Evolutionary conservation across 2,329 filamentous ascomycete genomes (phyloP), one percentile per base, ranked within the genome.

Genomic region (Aurifilum marmelostoma): DNA sequence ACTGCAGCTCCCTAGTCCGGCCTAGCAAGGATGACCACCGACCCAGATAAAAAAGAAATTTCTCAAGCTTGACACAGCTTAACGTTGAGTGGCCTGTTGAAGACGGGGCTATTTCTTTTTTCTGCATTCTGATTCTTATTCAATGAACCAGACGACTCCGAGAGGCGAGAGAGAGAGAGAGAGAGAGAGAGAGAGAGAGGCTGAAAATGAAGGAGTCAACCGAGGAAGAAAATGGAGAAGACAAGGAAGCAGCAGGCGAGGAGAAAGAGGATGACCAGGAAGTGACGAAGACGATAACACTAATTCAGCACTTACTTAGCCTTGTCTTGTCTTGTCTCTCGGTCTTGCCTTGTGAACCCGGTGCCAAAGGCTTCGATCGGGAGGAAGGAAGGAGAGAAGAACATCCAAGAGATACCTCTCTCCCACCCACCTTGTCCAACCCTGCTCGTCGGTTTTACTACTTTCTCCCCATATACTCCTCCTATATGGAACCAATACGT

Each of bases 1-100:
- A 12, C 37, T 65, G 16, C 52, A 56, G 29, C 50, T 52, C 59
- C 59, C 64, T 66, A 39, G 52, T 69, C 60, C 50, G 50, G 56
- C 18, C 37, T 43, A 37, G 37, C 50, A 24, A 41, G 27, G 56
- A 64, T 60, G 41, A 32, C 24, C 37, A 14, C 27, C 27, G 59
- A 69, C 65, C 68, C 65, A 67, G 68, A 67, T 67, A 64, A 64
- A 63, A 56, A 63, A 60, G 58, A 69, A 67, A 52, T 69, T 63
- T 64, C 52, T 32, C 32, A 47, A 63, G 14, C 24, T 63, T n/a
- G 24, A 63, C 24, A 12, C n/a, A 24, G 34, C 39, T 29, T 39
- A 34, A 24, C 24, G 52, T 24, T 16, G 50, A 47, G 43, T 47
- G 41, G 41, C 16, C 41, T 27, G 50, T 11, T 52, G 34, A 34